Conservation (phyloP, 805 yeast species). For the Candida cerambycidarum region DNA sequence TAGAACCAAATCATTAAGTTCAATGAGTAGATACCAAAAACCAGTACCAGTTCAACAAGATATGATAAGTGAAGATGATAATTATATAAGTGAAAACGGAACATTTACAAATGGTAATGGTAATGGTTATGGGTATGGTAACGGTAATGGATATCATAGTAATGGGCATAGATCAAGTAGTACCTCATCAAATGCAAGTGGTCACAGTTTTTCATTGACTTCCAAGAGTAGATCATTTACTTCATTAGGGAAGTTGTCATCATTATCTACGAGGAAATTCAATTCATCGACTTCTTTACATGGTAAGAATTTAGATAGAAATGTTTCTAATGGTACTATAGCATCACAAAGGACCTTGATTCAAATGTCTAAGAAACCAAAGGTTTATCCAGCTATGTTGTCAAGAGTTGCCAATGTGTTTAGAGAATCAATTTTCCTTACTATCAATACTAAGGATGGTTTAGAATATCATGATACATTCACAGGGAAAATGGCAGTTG, state of each 20-base stretch:
- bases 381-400: conserved; percentile 85
- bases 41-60: conserved; percentile 15
- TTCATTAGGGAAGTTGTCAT: conserved; percentile 41
- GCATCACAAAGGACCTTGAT: conserved; percentile 43
- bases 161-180: conserved; percentile 14
- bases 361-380: conserved; percentile 51
- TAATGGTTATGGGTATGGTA: neutral
- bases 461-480: conserved; percentile 89
- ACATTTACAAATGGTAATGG: conserved; percentile 2
- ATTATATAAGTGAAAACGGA: conserved; percentile 15
- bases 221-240: conserved; percentile 43
- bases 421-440: conserved; percentile 64
- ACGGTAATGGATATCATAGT: neutral
- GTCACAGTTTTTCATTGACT: conserved; percentile 37
- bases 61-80: conserved; percentile 6
- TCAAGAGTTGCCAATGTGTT: conserved; percentile 82
- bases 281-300: conserved; percentile 33
- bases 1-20: conserved; percentile 32
- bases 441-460: conserved; percentile 86
- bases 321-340: conserved; percentile 26
- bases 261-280: conserved; percentile 41
- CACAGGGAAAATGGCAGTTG: conserved; percentile 93
- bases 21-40: conserved; percentile 19
- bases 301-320: conserved; percentile 27
- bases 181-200: conserved; percentile 19